Conservation (phyloP, 352 stramenopile genomes). For the Achlya hypogyna region DNA sequence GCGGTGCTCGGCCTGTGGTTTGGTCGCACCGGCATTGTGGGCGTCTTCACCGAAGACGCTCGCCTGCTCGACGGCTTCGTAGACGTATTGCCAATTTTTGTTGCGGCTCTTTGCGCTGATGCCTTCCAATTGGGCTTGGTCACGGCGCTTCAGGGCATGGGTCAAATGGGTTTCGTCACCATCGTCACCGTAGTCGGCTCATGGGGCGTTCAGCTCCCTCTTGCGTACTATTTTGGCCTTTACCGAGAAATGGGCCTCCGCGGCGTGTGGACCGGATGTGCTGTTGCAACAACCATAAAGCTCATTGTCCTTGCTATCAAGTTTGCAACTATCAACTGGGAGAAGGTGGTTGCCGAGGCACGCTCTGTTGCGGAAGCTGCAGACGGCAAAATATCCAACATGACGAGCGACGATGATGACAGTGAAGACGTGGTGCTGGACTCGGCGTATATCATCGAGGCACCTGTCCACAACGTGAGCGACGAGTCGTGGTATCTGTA, state of each 20-base stretch:
- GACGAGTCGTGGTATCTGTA: too few relatives aligned
- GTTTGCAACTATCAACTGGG: neutral
- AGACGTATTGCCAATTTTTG: constrained; percentile 47
- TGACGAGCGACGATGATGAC: too few relatives aligned
- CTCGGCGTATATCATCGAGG: too few relatives aligned
- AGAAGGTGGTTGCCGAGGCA: neutral
- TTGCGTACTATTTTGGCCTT: neutral
- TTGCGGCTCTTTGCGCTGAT: constrained; percentile 47
- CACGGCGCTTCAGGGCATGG: constrained; percentile 55
- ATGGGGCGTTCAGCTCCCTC: neutral
- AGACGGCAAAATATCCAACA: too few relatives aligned
- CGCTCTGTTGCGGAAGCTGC: too few relatives aligned
- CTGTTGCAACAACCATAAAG: neutral
- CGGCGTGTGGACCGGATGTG: neutral
- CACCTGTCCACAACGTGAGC: too few relatives aligned
- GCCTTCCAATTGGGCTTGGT: constrained; percentile 46
- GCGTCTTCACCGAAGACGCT: constrained; percentile 48
- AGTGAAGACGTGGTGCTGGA: too few relatives aligned
- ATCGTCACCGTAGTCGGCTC: neutral
- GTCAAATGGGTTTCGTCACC: neutral
- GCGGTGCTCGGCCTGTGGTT: constrained; percentile 37
- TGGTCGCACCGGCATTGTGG: constrained; percentile 39
- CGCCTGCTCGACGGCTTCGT: constrained; percentile 36
- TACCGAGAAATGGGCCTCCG: neutral
- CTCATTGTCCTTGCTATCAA: neutral